Percentiles rank a stretch among this genome's conserved stretches.
Evolutionary conservation across 192 early-diverging fungal genomes (phyloP).

Genomic region (Coemansia sp.): DNA sequence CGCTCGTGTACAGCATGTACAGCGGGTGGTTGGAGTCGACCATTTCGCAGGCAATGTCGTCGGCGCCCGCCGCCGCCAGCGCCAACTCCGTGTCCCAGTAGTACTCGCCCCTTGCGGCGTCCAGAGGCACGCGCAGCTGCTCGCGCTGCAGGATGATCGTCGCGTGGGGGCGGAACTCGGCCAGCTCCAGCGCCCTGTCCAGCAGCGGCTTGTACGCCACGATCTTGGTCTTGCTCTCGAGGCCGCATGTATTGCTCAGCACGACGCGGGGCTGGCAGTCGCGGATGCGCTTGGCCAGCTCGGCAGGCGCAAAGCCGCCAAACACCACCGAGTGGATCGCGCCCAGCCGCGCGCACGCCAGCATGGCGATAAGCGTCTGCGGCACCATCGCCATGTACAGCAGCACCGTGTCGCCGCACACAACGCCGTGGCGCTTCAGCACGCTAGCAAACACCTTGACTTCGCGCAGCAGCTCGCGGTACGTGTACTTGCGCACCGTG

Average conservation of each 20-base stretch:
- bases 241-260: slow-evolving; percentile 76
- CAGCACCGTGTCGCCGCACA: slow-evolving; percentile 73
- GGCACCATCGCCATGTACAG: slow-evolving; percentile 89
- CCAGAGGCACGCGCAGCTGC: slow-evolving; percentile 55
- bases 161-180: slow-evolving; percentile 36
- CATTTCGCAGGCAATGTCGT: slow-evolving; percentile 57
- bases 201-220: slow-evolving; percentile 81
- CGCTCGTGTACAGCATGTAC: slow-evolving; percentile 82
- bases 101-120: slow-evolving; percentile 39
- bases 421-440: slow-evolving; percentile 62
- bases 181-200: slow-evolving; percentile 69
- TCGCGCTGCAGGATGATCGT: slow-evolving; percentile 75
- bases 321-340: slow-evolving; percentile 83
- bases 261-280: slow-evolving; percentile 78
- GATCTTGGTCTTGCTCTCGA: slow-evolving; percentile 70
- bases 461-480: slow-evolving; percentile 66
- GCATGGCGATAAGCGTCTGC: slow-evolving; percentile 81
- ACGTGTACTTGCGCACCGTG: slow-evolving; percentile 61
- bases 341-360: slow-evolving; percentile 85
- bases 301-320: slow-evolving; percentile 78
- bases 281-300: slow-evolving; percentile 82
- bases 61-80: slow-evolving; percentile 42
- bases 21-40: slow-evolving; percentile 73
- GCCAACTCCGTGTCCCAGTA: slow-evolving; percentile 61
- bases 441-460: slow-evolving; percentile 72